These are phyloP conservation scores for Lanmaoa rubissima DNA, from an alignment of 768 basidiomycete genomes.

Conservation along the genomic window DNA sequence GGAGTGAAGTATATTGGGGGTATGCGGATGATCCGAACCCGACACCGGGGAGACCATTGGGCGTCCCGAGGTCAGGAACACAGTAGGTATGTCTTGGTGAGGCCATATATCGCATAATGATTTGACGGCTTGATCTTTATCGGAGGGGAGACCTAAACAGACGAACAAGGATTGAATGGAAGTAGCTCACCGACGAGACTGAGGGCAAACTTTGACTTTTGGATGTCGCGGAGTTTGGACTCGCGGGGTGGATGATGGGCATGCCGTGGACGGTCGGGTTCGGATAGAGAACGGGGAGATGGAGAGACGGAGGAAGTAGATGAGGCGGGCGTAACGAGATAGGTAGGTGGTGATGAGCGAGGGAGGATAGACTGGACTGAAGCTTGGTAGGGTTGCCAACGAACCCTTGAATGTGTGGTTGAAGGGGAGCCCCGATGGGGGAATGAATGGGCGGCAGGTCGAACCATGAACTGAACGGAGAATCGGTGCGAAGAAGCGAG, in stretches of 20 bases:
- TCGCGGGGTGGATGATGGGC: slow-evolving; percentile 37
- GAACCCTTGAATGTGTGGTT: slow-evolving; percentile 62
- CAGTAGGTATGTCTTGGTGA: slow-evolving; percentile 66
- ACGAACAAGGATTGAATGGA: background rate
- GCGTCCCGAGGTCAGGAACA: slow-evolving; percentile 45
- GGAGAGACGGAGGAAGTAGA: slow-evolving; percentile 49
- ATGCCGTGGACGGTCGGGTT: slow-evolving; percentile 31
- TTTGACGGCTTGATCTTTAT: slow-evolving; percentile 74
- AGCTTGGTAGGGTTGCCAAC: slow-evolving; percentile 79
- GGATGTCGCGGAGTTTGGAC: slow-evolving; percentile 40
- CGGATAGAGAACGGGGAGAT: slow-evolving; percentile 38
- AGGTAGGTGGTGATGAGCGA: slow-evolving; percentile 35
- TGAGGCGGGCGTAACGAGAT: slow-evolving; percentile 59
- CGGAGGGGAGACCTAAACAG: slow-evolving; percentile 9
- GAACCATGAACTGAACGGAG: slow-evolving; percentile 28
- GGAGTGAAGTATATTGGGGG: background rate
- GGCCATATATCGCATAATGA: slow-evolving; percentile 79
- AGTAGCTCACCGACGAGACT: slow-evolving; percentile 65
- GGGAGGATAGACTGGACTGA: slow-evolving; percentile 38
- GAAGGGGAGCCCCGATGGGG: slow-evolving; percentile 69
- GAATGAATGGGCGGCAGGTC: slow-evolving; percentile 46
- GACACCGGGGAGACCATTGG: slow-evolving; percentile 22
- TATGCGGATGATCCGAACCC: slow-evolving; percentile 9
- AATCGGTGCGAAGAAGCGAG: background rate
- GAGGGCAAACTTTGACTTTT: slow-evolving; percentile 63